phyloP scores from a whole-genome alignment of 2,329 filamentous ascomycete genomes.

The Corynespora cassiicola region DNA sequence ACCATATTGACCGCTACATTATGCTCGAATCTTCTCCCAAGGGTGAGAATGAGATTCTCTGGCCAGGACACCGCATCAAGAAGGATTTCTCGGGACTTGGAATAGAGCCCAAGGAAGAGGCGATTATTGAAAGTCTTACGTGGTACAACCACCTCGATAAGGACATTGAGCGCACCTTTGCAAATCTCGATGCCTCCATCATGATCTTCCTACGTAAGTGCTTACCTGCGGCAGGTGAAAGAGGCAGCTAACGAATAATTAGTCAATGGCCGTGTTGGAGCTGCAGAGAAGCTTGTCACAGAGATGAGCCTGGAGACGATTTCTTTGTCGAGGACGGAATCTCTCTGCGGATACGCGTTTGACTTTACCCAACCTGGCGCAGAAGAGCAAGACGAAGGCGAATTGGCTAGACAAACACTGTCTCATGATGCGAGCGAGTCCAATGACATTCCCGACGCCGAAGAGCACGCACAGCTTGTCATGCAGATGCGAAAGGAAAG shows the following conservation, averaged over 20 bases:
- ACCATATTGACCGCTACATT: slow-evolving; percentile 40
- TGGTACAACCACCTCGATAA: slow-evolving; percentile 82
- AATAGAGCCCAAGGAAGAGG: slow-evolving; percentile 69
- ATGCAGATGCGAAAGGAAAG: slow-evolving; percentile 24
- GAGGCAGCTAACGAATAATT: slow-evolving; percentile 21
- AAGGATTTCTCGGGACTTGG: slow-evolving; percentile 66
- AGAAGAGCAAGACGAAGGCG: slow-evolving; percentile 34
- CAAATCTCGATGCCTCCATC: slow-evolving; percentile 74
- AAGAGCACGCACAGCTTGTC: slow-evolving; percentile 30
- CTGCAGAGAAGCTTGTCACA: slow-evolving; percentile 61
- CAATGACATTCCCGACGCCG: slow-evolving; percentile 23
- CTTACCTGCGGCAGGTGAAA: not conserved
- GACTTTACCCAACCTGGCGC: slow-evolving; percentile 35
- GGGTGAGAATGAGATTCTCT: slow-evolving; percentile 45
- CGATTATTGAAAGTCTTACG: slow-evolving; percentile 80
- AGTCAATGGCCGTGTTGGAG: slow-evolving; percentile 58
- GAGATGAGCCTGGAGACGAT: slow-evolving; percentile 58
- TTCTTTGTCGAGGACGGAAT: slow-evolving; percentile 49
- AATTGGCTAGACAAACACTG: too few species aligned
- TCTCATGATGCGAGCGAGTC: slow-evolving; percentile 26
- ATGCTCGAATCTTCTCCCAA: slow-evolving; percentile 64
- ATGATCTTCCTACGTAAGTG: slow-evolving; percentile 82
- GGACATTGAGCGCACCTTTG: slow-evolving; percentile 65
- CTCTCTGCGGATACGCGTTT: slow-evolving; percentile 47
- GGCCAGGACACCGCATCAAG: slow-evolving; percentile 69